Evolutionary conservation across 345 rosid species (phyloP).

Genomic region (Dovyalis caffra): DNA sequence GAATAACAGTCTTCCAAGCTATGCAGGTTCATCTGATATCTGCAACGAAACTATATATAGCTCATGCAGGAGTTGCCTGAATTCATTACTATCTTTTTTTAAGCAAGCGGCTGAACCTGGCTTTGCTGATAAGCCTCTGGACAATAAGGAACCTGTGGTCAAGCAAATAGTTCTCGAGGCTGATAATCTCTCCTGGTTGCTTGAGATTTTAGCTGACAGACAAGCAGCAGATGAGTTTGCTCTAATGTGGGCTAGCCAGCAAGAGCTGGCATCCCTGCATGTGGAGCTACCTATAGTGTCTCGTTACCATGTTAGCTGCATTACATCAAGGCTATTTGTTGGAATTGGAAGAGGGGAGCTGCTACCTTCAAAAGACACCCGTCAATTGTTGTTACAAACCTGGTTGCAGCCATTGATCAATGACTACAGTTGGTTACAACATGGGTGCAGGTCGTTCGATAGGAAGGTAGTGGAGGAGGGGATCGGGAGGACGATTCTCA

Average conservation of each 20-base stretch:
- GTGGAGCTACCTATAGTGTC: constrained; percentile 61
- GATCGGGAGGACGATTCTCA: constrained; percentile 84
- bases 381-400: constrained; percentile 59
- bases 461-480: constrained; percentile 94
- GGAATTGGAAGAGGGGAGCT: constrained; percentile 94
- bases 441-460: constrained; percentile 85
- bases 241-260: constrained; percentile 69
- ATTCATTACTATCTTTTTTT: constrained; percentile 54
- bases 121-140: constrained; percentile 21
- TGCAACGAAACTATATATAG: constrained; percentile 63
- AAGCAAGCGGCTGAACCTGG: constrained; percentile 57
- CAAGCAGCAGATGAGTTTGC: constrained; percentile 90
- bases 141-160: constrained; percentile 45
- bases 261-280: constrained; percentile 69
- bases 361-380: constrained; percentile 80
- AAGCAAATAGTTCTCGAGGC: constrained; percentile 79
- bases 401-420: constrained; percentile 92
- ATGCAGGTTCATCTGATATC: constrained; percentile 49
- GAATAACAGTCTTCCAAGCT: constrained; percentile 47
- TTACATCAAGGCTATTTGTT: constrained; percentile 71
- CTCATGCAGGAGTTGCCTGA: constrained; percentile 66
- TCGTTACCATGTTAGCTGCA: constrained; percentile 84
- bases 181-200: constrained; percentile 86
- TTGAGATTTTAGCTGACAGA: constrained; percentile 73
- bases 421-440: constrained; percentile 94